Evolutionary conservation across 352 stramenopile genomes (phyloP).

Genomic region (Phytophthora tentaculata): DNA sequence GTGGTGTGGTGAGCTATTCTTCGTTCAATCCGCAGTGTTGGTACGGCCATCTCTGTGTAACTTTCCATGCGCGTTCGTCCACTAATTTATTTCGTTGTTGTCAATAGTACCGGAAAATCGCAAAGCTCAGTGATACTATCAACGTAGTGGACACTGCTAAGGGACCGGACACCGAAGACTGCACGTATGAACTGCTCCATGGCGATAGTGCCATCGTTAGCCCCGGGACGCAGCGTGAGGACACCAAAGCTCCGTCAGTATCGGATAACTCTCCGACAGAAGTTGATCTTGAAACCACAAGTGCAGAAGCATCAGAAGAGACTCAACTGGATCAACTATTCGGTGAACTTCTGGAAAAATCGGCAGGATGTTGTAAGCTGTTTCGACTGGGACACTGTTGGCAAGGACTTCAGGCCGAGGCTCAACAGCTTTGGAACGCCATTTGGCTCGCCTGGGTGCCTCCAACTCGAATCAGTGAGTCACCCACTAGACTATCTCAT

Average conservation of each 20-base stretch:
- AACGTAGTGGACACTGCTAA: slow-evolving; percentile 26
- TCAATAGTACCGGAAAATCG: slow-evolving; percentile 48
- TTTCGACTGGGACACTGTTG: slow-evolving; percentile 55
- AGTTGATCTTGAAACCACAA: neutral
- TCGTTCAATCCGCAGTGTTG: slow-evolving; percentile 58
- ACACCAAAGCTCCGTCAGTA: neutral
- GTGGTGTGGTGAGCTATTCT: slow-evolving; percentile 71
- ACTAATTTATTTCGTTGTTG: slow-evolving; percentile 3
- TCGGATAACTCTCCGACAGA: neutral
- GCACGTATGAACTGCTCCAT: slow-evolving; percentile 45
- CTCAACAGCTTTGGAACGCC: slow-evolving; percentile 63
- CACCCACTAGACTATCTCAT: slow-evolving; percentile 18
- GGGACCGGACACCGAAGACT: slow-evolving; percentile 47
- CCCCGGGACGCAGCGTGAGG: neutral
- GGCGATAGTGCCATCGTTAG: slow-evolving; percentile 2
- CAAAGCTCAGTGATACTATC: slow-evolving; percentile 19
- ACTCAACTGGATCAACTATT: slow-evolving; percentile 33
- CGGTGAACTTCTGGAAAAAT: slow-evolving; percentile 43
- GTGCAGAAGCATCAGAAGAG: neutral
- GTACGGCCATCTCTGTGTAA: slow-evolving; percentile 25
- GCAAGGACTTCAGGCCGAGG: slow-evolving; percentile 59
- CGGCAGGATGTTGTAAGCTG: slow-evolving; percentile 49
- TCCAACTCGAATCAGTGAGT: slow-evolving; percentile 38
- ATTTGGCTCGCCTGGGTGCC: slow-evolving; percentile 63
- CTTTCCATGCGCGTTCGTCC: neutral